Evolutionary conservation across 768 basidiomycete genomes (phyloP).

Genomic region (Serendipita sp.): DNA sequence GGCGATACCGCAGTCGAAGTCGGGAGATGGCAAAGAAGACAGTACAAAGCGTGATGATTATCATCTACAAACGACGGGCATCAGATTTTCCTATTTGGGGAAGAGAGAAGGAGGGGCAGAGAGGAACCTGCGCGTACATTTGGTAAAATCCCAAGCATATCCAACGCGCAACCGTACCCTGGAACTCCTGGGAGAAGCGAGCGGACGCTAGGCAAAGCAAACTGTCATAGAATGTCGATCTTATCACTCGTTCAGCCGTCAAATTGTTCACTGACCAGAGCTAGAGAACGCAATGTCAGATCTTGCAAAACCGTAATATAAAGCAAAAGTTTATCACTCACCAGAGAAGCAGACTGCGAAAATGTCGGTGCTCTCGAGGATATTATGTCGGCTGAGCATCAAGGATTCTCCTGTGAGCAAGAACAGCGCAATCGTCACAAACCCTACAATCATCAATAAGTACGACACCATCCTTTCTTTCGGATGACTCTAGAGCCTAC

Average conservation of each 20-base stretch:
- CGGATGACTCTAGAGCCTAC: neutral
- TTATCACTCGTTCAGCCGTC: too few relatives aligned
- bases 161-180: neutral
- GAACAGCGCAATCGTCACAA: neutral
- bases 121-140: too few relatives aligned
- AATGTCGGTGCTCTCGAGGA: neutral
- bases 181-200: neutral
- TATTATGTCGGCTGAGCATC: neutral
- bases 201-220: neutral
- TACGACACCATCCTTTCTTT: neutral
- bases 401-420: neutral
- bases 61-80: neutral
- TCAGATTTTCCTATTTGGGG: neutral
- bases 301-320: neutral
- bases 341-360: neutral
- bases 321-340: neutral
- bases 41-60: neutral
- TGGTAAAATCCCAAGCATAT: conserved; percentile 1
- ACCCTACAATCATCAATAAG: neutral
- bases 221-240: neutral
- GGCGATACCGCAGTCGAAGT: neutral
- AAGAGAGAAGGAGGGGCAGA: too few relatives aligned
- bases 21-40: neutral
- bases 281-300: neutral
- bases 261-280: too few relatives aligned